These are phyloP conservation scores for Cercospora beticola DNA, from an alignment of 2,329 filamentous ascomycete genomes.

Conservation along the genomic window DNA sequence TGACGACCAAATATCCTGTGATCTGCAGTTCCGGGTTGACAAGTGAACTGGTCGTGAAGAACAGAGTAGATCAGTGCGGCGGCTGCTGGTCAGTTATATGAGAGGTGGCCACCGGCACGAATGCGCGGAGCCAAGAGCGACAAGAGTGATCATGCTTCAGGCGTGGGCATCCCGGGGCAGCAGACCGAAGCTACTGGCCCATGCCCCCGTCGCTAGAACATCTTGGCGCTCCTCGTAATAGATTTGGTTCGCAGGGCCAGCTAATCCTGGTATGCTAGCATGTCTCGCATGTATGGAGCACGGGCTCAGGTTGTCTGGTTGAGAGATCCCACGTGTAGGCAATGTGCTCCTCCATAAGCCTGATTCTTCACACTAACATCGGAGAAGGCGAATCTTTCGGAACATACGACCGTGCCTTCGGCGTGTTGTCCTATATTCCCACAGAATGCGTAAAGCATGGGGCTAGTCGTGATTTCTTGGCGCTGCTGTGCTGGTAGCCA, in stretches of 20 bases:
- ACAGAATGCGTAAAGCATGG: neutral
- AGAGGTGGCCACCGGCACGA: neutral
- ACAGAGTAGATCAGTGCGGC: conserved; percentile 2
- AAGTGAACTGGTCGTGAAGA: conserved; percentile 1
- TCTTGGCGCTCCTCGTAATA: neutral
- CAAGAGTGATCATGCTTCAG: conserved; percentile 7
- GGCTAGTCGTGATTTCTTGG: neutral
- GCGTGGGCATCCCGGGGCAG: neutral
- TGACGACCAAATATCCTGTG: conserved; percentile 2
- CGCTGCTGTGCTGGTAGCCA: neutral
- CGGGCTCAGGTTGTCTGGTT: neutral
- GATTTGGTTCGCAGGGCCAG: conserved; percentile 2
- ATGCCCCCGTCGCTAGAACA: neutral
- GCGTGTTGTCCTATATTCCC: neutral
- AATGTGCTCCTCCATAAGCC: neutral
- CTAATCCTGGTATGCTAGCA: conserved; percentile 3
- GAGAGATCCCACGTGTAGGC: conserved; percentile 2
- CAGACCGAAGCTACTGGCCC: conserved; percentile 7
- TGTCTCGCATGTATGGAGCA: neutral
- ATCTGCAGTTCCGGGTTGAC: neutral
- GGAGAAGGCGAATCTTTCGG: neutral
- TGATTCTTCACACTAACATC: conserved; percentile 2
- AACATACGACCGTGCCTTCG: neutral
- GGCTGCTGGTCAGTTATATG: conserved; percentile 6
- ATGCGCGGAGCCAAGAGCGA: conserved; percentile 1